Base-by-base conservation (phyloP, 306 rosid species). In the Lathyrus aphaca region DNA sequence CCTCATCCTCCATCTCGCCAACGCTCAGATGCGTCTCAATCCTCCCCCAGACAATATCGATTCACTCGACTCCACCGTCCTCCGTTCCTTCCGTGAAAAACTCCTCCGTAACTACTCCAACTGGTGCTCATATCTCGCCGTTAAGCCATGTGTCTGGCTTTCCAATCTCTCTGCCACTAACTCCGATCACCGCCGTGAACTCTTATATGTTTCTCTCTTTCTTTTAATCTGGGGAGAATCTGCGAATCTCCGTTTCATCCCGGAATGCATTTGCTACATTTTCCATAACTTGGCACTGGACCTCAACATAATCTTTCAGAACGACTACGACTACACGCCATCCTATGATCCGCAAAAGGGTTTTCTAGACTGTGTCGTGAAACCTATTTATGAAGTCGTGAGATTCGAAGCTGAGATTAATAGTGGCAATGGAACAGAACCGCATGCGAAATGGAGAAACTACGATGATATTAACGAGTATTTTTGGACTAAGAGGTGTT, bases 161-260 rank as follows among this genome's bases (percentile, higher is more conserved):
- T 70, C 95, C 16, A 69, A 79, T 59, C 85, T 66, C 17, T 79
- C 77, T 0, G 82, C 44, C 17, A 11, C 76, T 21, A 38, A 67
- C 43, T 14, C 66, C 14, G 92, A 83, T 66, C 89, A 80, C 45
- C 92, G 95, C 19, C 86, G 89, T 1, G 96, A 92, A 55, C 85
- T 92, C n/a, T 88, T 92, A 15, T 92, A 92, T 46, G 98, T 88
- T 27, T 77, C 89, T 3, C 87, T 92, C 23, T 89, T 70, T 68
- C 86, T 92, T 17, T 84, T 92, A 4, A 79, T 92, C 2, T 92
- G 98, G 98, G 98, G 98, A 23, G 98, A 92, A 81, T 79, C 98
- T 1, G 96, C 96, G 1, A 92, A 92, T 62, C 83, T 92, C 10
- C 74, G 98, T 14, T 90, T 92, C 55, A 66, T 88, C 15, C 98